Conservation (phyloP, 1,284 basidiomycete genomes). For the Melampsora americana region DNA sequence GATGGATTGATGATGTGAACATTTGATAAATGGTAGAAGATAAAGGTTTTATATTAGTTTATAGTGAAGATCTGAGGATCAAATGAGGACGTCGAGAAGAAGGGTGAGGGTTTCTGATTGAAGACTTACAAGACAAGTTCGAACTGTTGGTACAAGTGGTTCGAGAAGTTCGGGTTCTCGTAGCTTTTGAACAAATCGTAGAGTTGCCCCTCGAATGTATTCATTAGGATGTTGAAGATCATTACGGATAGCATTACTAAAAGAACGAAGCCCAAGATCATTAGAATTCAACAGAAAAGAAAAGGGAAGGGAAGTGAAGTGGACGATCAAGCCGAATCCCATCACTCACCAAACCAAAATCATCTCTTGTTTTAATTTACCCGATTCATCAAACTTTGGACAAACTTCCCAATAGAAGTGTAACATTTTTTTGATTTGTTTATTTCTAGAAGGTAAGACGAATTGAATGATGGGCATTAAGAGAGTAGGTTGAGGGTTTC, state of each 20-base stretch:
- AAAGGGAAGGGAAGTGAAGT: too few relatives aligned
- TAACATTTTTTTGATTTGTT: slow-evolving; percentile 95
- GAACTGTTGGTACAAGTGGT: slow-evolving; percentile 88
- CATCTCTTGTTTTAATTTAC: slow-evolving; percentile 99
- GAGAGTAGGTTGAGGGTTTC: slow-evolving; percentile 75
- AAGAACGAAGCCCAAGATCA: too few relatives aligned
- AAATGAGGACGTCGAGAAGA: too few relatives aligned
- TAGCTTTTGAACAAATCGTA: slow-evolving; percentile 94
- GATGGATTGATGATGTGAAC: background rate
- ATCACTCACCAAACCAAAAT: slow-evolving; percentile 87
- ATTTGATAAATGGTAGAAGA: background rate
- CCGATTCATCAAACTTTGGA: slow-evolving; percentile 94
- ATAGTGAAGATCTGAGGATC: background rate
- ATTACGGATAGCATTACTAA: slow-evolving; percentile 91
- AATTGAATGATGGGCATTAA: slow-evolving; percentile 99
- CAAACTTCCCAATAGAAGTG: slow-evolving; percentile 99
- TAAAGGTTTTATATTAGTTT: background rate
- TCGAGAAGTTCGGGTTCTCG: slow-evolving; percentile 92
- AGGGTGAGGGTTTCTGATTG: too few relatives aligned
- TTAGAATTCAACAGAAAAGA: too few relatives aligned
- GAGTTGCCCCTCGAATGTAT: slow-evolving; percentile 94
- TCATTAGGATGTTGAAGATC: slow-evolving; percentile 99
- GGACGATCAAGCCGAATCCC: too few relatives aligned
- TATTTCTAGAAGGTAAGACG: slow-evolving; percentile 89
- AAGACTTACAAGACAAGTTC: slow-evolving; percentile 67